Evolutionary conservation across 768 basidiomycete species (phyloP).

Genomic region (Tricholoma matsutake): DNA sequence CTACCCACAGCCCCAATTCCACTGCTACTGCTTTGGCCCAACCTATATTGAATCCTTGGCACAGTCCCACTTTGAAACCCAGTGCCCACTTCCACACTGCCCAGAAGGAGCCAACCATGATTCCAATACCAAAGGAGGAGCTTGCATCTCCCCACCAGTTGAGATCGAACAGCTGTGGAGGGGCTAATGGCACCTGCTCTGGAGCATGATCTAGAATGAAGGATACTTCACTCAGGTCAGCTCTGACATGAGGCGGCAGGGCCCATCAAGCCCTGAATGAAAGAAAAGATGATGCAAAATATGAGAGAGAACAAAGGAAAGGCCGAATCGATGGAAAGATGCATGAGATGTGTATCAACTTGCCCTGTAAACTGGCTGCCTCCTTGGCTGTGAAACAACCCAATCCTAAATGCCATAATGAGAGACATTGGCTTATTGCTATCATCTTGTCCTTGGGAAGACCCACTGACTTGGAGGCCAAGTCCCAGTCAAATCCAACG

Average conservation of each 20-base stretch:
- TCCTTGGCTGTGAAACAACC: neutral
- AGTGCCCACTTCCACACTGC: too few relatives aligned
- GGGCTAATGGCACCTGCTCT: constrained; percentile 15
- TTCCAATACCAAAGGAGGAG: constrained; percentile 33
- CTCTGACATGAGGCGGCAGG: constrained; percentile 22
- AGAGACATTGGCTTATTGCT: constrained; percentile 11
- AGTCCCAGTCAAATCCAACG: constrained; percentile 37
- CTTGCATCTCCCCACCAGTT: constrained; percentile 36
- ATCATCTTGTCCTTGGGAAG: constrained; percentile 23
- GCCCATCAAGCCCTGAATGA: neutral
- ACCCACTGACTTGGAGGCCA: constrained; percentile 16
- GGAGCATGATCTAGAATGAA: constrained; percentile 12
- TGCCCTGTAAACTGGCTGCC: constrained; percentile 14
- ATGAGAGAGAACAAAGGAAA: neutral
- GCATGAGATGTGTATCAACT: constrained; percentile 22
- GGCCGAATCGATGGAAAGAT: neutral
- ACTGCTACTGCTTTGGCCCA: neutral
- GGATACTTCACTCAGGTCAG: constrained; percentile 25
- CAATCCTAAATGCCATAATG: constrained; percentile 7
- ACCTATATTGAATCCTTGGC: neutral
- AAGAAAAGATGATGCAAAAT: neutral
- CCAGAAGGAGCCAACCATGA: constrained; percentile 25
- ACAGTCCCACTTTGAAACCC: too few relatives aligned
- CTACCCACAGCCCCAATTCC: too few relatives aligned
- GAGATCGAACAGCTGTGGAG: constrained; percentile 18